Evolutionary conservation across 2,329 filamentous ascomycete species (phyloP), one percentile per base, ranked within the genome.

Genomic region (Periconia sp.): DNA sequence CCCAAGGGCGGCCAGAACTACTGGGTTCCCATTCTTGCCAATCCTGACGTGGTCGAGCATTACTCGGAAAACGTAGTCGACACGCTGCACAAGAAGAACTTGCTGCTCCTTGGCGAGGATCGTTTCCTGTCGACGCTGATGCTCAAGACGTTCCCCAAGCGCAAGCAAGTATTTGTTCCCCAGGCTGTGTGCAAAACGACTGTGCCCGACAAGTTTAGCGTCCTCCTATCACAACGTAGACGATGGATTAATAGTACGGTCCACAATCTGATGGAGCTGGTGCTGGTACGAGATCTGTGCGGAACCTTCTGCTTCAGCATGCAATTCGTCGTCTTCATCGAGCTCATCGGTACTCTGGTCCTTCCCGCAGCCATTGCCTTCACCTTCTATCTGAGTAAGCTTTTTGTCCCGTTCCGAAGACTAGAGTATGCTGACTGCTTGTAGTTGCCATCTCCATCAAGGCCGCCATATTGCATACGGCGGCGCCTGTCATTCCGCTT

Each of bases 271-370:
- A 96, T 99, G 89, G 94, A 99, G 72, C 83, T 99, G 46, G 85
- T 97, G 38, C 82, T 99, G 23, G 95, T 99, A 31, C 85, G 92
- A 53, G 94, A 99, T 76, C 82, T 99, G 12, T 99, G 94, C 66
- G 94, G 94, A 55, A 99, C 94, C 3, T 99, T 99, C 77, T 99
- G 95, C 78, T 99, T 99, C 79, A 96, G 90, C 72, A 99, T 99
- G 94, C 94, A 99, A 73, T 99, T 99, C 68, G 87, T 99, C 54
- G 87, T 99, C 51, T 95, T 92, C 68, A 88, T 99, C 64, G 94
- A 99, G 73, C 79, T 99, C 41, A 82, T 97, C 41, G 94, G 94
- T 60, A 99, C 95, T 2, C 78, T 99, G 40, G 94, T 99, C 9
- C 80, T 99, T 16, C 94, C 94, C 2, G 95, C 94, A 33, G 95